Evolutionary conservation across 2,329 filamentous ascomycete genomes (phyloP).

Genomic region (Arthrocladium fulminans): DNA sequence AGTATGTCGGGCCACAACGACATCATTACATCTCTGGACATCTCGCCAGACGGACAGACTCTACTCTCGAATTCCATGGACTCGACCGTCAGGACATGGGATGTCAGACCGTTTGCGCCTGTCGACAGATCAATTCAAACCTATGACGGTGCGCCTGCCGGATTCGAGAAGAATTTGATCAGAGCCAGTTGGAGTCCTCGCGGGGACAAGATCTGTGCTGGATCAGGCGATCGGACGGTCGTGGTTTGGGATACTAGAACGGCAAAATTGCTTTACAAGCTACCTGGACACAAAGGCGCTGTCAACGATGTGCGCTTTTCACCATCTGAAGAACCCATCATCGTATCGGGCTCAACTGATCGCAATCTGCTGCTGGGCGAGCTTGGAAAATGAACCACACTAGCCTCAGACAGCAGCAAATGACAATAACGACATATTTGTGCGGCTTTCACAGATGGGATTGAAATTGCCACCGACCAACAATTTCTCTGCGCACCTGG

Average conservation of each 20-base stretch:
- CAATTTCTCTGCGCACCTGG: no score
- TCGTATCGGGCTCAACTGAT: constrained; percentile 85
- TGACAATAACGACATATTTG: no score
- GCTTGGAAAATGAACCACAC: constrained; percentile 37
- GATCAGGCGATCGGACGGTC: constrained; percentile 81
- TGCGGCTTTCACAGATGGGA: no score
- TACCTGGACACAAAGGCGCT: constrained; percentile 88
- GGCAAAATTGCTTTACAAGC: constrained; percentile 87
- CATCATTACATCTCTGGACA: constrained; percentile 77
- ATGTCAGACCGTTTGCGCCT: constrained; percentile 88
- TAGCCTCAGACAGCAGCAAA: neutral
- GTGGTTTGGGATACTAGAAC: constrained; percentile 82
- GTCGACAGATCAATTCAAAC: constrained; percentile 75
- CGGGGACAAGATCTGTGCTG: constrained; percentile 78
- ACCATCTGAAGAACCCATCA: constrained; percentile 72
- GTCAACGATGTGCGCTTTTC: constrained; percentile 93
- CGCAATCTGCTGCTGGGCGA: constrained; percentile 76
- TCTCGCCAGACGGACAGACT: constrained; percentile 89
- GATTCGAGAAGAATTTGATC: constrained; percentile 84
- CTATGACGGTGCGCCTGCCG: constrained; percentile 82
- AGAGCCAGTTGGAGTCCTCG: constrained; percentile 81
- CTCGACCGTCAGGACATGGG: constrained; percentile 89
- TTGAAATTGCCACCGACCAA: no score
- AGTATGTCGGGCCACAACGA: constrained; percentile 83
- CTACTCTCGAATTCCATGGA: constrained; percentile 90